phyloP scores from a whole-genome alignment of 257 asterid species.

The Thymus quinquecostatus region DNA sequence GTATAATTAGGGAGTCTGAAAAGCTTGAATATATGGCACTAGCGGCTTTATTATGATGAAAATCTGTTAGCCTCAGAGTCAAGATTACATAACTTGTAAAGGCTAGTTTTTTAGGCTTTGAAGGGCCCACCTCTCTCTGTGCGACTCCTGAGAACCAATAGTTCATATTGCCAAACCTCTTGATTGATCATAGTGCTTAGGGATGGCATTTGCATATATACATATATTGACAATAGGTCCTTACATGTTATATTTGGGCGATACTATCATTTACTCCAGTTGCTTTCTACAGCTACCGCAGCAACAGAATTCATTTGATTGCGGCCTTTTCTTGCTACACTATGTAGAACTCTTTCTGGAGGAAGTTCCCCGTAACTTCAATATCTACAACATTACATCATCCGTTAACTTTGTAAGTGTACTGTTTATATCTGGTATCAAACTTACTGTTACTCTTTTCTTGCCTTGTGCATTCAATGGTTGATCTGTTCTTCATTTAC shows the following conservation, averaged over 20 bases:
- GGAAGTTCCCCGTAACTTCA: constrained; percentile 69
- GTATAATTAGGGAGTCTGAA: constrained; percentile 8
- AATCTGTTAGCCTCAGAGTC: constrained; percentile 6
- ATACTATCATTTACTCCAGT: constrained; percentile 33
- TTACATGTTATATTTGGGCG: constrained; percentile 10
- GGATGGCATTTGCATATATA: constrained; percentile 23
- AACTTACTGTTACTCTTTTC: background rate
- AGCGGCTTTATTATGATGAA: constrained; percentile 14
- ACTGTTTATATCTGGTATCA: constrained; percentile 16
- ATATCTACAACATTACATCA: constrained; percentile 64
- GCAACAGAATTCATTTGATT: constrained; percentile 85
- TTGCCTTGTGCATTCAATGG: background rate
- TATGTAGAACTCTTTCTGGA: constrained; percentile 87
- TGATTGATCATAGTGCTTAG: constrained; percentile 19
- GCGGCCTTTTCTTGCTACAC: constrained; percentile 97
- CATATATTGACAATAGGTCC: background rate
- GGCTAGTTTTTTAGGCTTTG: constrained; percentile 14
- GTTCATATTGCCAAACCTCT: constrained; percentile 12
- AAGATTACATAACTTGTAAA: constrained; percentile 19
- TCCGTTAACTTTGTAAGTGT: constrained; percentile 73
- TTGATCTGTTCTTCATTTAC: constrained; percentile 12
- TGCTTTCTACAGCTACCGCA: constrained; percentile 78
- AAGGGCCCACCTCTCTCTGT: constrained; percentile 3
- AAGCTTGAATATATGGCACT: background rate
- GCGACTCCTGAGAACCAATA: constrained; percentile 2